Evolutionary conservation across 306 rosid genomes (phyloP).

Genomic region (Malus orientalis): DNA sequence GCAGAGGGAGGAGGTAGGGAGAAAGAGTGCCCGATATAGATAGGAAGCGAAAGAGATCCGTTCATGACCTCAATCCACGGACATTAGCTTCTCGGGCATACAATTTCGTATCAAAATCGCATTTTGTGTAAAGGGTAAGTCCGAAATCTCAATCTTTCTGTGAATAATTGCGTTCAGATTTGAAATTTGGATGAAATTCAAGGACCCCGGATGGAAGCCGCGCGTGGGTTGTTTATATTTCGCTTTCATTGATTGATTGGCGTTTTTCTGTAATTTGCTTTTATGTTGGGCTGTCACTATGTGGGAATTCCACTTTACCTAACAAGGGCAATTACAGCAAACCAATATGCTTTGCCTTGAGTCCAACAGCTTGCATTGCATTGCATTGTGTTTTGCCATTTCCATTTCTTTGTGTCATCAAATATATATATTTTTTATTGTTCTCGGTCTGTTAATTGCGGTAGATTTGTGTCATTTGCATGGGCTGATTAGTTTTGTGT

Average conservation of each 20-base stretch:
- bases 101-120: slow-evolving; percentile 19
- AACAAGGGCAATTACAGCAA: slow-evolving; percentile 17
- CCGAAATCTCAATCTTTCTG: slow-evolving; percentile 32
- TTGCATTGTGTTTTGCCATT: slow-evolving; percentile 31
- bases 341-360: slow-evolving; percentile 50
- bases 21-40: not conserved
- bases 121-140: slow-evolving; percentile 34
- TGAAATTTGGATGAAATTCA: slow-evolving; percentile 13
- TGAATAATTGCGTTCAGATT: slow-evolving; percentile 8
- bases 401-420: not conserved
- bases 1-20: slow-evolving; percentile 17
- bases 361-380: slow-evolving; percentile 47
- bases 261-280: slow-evolving; percentile 9
- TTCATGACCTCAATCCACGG: slow-evolving; percentile 14
- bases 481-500: slow-evolving; percentile 12
- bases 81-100: slow-evolving; percentile 6
- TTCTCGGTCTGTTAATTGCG: not conserved
- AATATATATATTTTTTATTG: not conserved
- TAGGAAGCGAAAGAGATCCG: slow-evolving; percentile 42
- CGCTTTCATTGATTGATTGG: slow-evolving; percentile 38
- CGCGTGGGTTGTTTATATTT: slow-evolving; percentile 35
- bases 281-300: slow-evolving; percentile 57
- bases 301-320: slow-evolving; percentile 40
- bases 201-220: slow-evolving; percentile 17
- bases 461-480: slow-evolving; percentile 20